Base-by-base conservation (phyloP, 768 basidiomycete genomes). In the Mycena rosella region DNA sequence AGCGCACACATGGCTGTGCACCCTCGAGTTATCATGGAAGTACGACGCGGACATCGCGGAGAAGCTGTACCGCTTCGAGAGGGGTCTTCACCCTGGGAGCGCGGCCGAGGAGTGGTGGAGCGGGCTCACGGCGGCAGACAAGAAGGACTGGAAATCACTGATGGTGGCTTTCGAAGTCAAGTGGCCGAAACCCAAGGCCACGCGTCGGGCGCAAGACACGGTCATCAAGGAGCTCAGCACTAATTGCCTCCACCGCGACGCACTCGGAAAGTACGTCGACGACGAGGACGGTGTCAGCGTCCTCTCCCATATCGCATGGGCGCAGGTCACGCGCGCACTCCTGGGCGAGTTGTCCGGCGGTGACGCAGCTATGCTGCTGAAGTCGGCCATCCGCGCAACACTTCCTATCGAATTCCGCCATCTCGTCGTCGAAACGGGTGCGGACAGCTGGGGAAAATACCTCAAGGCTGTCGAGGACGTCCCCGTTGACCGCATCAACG, bases 21-120 rank as follows among this genome's bases (percentile, higher is more conserved):
- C 60, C 14, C 38, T 69, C 10, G 26, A 64, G 30, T 9, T 14
- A 10, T n/a, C 38, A 13, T 49, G 34, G 58, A 56, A 40, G 18
- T 55, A 47, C 10, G 58, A 60, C 14, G 36, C 62, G 15, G 22
- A 49, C 30, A 57, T 60, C 5, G 44, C 54, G 22, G 58, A 54
- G 30, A 69, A 64, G 53, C 2, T 63, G 34, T 54, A 69, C n/a
- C n/a, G n/a, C n/a, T n/a, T n/a, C n/a, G n/a, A n/a, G n/a, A n/a
- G n/a, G n/a, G n/a, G n/a, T n/a, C 15, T 68, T 20, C 29, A 59
- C 40, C 61, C 61, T 10, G 60, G 54, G 2, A 32, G 60, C 1
- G 34, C 36, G 36, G 68, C 68, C 7, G 68, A 69, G 27, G 38
- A 40, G 26, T 69, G 68, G 68, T 69, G 34, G 29, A n/a, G 17